Evolutionary conservation across 495 filamentous ascomycete species (phyloP), one percentile per base, ranked within the genome.

Genomic region (Podospora didyma): DNA sequence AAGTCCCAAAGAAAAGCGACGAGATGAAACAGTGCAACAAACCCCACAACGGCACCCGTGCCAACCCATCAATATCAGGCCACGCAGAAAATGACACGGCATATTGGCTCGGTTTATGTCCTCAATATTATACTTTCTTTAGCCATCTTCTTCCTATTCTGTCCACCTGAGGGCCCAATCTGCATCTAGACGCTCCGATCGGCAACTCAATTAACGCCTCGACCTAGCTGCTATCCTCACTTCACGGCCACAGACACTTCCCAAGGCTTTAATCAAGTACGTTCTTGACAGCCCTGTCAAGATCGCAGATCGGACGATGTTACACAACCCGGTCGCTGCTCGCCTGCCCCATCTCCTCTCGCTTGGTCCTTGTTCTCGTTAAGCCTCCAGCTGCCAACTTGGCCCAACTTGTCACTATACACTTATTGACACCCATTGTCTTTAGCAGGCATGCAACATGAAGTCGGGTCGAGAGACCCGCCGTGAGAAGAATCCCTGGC

Each of bases 251-350:
- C 26, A 31, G 26, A 31, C 46, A 10, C 21, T 23, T 22, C 20
- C 17, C 46, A 31, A 9, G 9, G 26, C 26, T 9, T 9, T 31
- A 31, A 31, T 31, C 9, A 31, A 4, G 9, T n/a, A n/a, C n/a
- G 20, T 47, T 20, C n/a, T 53, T 10, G 11, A 31, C 51, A 35
- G 41, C 24, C 52, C 44, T 54, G 41, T 35, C 24, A 54, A 47
- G 42, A 46, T 37, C 24, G 42, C 19, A 54, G 52, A 47, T 37
- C 52, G 34, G 20, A 35, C 44, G 14, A 26, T 54, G 52, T 47
- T 47, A 54, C 52, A 48, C 42, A 35, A 23, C 26, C 23, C 22
- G 51, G 41, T 24, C 10, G 9, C 9, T 28, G 35, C 35, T 12
- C n/a, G n/a, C 45, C 45, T 46, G 20, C 9, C 9, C 26, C 26